A percentile compares a stretch with the other conserved stretches of the same genome.
Evolutionary conservation across 371 early-diverging fungal species (phyloP).

Genomic region (Mucor plumbeus): DNA sequence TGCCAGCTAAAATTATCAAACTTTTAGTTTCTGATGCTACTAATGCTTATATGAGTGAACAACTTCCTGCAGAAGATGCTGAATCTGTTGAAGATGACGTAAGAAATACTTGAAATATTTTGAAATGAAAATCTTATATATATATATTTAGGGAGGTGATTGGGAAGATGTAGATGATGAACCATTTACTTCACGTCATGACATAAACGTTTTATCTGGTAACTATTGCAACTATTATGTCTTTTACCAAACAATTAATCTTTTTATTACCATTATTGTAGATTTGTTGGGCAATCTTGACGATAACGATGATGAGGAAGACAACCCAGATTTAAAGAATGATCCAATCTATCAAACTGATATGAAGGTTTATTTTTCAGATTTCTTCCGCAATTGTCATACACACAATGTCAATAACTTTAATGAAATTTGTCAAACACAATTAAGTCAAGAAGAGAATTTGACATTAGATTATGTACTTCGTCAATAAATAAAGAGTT

Average conservation of each 20-base stretch:
- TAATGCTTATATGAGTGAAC: slow-evolving; percentile 53
- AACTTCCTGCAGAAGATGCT: slow-evolving; percentile 50
- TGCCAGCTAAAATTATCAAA: slow-evolving; percentile 83
- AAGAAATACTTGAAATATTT: slow-evolving; percentile 20
- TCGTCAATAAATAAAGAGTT: slow-evolving; percentile 11
- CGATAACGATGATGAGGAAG: slow-evolving; percentile 71
- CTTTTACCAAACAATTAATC: too few species aligned
- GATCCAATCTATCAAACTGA: slow-evolving; percentile 79
- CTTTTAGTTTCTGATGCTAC: slow-evolving; percentile 79
- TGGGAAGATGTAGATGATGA: slow-evolving; percentile 68
- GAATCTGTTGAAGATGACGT: slow-evolving; percentile 53
- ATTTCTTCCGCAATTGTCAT: slow-evolving; percentile 76
- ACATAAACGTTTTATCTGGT: slow-evolving; percentile 56
- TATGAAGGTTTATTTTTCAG: slow-evolving; percentile 66
- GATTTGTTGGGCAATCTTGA: slow-evolving; percentile 58
- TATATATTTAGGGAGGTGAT: slow-evolving; percentile 45
- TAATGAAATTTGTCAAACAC: slow-evolving; percentile 47
- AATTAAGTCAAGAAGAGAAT: slow-evolving; percentile 46
- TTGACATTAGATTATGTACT: slow-evolving; percentile 23
- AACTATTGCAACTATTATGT: background rate
- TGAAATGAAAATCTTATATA: background rate
- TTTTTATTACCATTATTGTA: background rate
- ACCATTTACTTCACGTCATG: slow-evolving; percentile 46
- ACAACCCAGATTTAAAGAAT: slow-evolving; percentile 72
- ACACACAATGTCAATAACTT: slow-evolving; percentile 65